Evolutionary conservation across 352 stramenopile genomes (phyloP), one percentile per base, ranked within the genome.

Genomic region (Globisporangium yorkense): DNA sequence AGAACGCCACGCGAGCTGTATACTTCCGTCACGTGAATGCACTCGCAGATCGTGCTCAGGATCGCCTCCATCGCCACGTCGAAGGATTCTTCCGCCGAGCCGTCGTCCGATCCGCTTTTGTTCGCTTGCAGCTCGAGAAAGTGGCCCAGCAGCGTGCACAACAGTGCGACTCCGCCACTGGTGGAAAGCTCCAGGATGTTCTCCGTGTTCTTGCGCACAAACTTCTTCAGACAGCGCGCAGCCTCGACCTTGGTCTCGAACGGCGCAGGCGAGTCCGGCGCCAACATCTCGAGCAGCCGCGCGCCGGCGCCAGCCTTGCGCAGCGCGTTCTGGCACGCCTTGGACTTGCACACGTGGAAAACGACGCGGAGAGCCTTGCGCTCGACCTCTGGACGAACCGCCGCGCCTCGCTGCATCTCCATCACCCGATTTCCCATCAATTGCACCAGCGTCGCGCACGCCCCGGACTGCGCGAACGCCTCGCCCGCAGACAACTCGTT

Each of bases 1-100:
- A 76, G 60, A 7, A 84, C 66, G 10, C 68, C 69, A 12, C 75
- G 77, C 20, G 70, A 49, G 13, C 66, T 62, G 37, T 46, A 21
- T 20, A 68, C 45, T 50, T 89, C 77, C 1, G 73, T 59, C 16
- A 88, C 67, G 33, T 89, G 74, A 24, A 93, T 75, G 41, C 79
- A 91, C 49, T 91, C 80, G 46, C 74, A 90, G 13, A 93, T 77
- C 0, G 80, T 91, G 54, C 70, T 87, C 48, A 93, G 54, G 45
- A 90, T 86, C 5, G 80, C 77, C 57, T 91, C 83, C 27, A 93
- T 74, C 21, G 73, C 81, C 0, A 85, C 74, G 46, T 90, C 76
- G 33, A 83, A 70, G 15, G 77, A 74, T 33, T 93, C 80, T 51
- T 87, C 76, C 7, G 72, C n/a, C 47, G 54, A 59, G 56, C 59